phyloP scores from a whole-genome alignment of 2,329 filamentous ascomycete genomes.

The Fusarium neocosmosporiellum region DNA sequence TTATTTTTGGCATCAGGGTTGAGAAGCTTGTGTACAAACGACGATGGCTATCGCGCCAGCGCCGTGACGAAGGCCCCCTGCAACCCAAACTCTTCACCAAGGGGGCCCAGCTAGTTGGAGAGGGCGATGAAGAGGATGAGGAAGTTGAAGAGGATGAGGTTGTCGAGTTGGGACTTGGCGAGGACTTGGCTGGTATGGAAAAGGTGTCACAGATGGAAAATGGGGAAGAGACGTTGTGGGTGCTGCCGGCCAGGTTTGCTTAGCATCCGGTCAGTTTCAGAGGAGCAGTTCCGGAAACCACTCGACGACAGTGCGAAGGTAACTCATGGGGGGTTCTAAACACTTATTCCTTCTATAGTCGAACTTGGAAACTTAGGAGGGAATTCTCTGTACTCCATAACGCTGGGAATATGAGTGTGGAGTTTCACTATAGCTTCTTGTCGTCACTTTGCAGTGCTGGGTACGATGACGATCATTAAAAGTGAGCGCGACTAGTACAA shows the following conservation, averaged over 20 bases:
- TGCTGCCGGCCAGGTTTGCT: neutral
- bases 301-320: neutral
- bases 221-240: neutral
- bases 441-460: too few relatives aligned
- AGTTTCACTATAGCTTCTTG: too few relatives aligned
- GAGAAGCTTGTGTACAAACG: neutral
- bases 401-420: neutral
- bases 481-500: too few relatives aligned
- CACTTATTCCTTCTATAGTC: neutral
- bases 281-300: neutral
- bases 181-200: neutral
- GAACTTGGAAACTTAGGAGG: fast-evolving
- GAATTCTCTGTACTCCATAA: neutral
- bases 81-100: neutral
- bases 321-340: neutral
- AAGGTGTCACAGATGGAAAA: neutral
- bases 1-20: neutral
- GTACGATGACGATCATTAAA: too few relatives aligned
- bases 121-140: neutral
- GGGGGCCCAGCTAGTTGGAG: neutral
- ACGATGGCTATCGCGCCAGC: neutral
- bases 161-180: neutral
- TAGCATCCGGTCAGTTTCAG: neutral
- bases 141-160: neutral
- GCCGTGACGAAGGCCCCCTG: neutral